Conservation (phyloP, 1,284 basidiomycete genomes). For the Garcileccinum viscosum region DNA sequence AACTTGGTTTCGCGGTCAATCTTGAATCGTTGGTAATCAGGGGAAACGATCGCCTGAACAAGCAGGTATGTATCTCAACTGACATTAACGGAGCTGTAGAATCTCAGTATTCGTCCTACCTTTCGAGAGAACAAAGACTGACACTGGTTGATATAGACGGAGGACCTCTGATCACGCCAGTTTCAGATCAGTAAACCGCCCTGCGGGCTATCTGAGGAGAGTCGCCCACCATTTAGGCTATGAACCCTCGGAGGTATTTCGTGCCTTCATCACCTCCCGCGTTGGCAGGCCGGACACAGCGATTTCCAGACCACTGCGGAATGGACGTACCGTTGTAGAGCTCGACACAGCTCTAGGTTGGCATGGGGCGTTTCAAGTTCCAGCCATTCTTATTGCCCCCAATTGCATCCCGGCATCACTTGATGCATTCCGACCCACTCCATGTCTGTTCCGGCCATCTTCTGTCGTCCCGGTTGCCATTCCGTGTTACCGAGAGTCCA, state of each 20-base stretch:
- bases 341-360: no score
- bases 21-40: conserved; percentile 29
- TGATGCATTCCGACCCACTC: no score
- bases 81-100: conserved; percentile 51
- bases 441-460: no score
- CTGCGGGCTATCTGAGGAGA: not conserved
- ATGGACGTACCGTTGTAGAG: no score
- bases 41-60: not conserved
- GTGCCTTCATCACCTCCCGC: conserved; percentile 58
- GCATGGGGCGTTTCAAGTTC: no score
- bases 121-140: conserved; percentile 25
- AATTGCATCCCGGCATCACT: no score
- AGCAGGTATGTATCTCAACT: conserved; percentile 37
- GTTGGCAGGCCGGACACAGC: conserved; percentile 49
- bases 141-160: conserved; percentile 66
- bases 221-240: conserved; percentile 58
- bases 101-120: not conserved
- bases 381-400: no score
- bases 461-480: no score
- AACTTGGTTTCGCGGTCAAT: conserved; percentile 32
- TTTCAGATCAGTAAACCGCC: conserved; percentile 2
- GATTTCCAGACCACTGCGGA: no score
- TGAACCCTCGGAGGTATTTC: conserved; percentile 63
- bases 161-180: conserved; percentile 52
- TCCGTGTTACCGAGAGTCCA: no score